These are phyloP conservation scores for Inga laurina DNA, from an alignment of 306 rosid genomes.

Conservation along the genomic window DNA sequence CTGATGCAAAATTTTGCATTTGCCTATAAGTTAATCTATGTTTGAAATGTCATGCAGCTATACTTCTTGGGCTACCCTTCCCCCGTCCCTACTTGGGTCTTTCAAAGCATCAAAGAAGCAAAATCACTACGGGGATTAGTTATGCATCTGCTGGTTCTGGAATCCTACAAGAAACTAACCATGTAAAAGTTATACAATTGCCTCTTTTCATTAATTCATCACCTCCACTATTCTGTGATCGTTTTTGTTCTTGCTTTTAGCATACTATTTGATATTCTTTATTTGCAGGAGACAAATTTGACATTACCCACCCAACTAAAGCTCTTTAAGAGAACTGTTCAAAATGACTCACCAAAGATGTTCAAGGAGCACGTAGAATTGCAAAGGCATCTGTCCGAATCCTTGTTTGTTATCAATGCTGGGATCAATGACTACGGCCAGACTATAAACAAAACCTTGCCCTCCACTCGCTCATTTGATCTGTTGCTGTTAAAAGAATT, in stretches of 20 bases:
- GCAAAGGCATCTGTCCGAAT: conserved; percentile 36
- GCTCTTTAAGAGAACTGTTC: conserved; percentile 20
- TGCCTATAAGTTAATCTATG: background rate
- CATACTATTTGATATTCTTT: background rate
- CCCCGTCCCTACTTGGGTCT: conserved; percentile 42
- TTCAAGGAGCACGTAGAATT: conserved; percentile 14
- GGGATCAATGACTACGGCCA: conserved; percentile 35
- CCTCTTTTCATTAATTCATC: background rate
- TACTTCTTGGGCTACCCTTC: conserved; percentile 37
- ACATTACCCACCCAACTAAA: conserved; percentile 24
- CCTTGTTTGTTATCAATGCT: conserved; percentile 27
- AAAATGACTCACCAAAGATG: conserved; percentile 17
- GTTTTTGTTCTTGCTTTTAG: background rate
- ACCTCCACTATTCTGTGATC: background rate
- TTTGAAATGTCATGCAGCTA: conserved; percentile 27
- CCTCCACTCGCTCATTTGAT: conserved; percentile 7
- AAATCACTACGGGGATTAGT: conserved; percentile 31
- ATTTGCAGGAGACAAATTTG: conserved; percentile 16
- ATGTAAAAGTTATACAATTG: background rate
- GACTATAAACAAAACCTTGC: background rate
- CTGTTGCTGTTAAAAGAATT: conserved; percentile 23
- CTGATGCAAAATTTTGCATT: background rate
- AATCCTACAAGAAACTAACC: conserved; percentile 35
- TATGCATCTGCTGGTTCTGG: conserved; percentile 44
- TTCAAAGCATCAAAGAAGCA: conserved; percentile 30